phyloP scores from a whole-genome alignment of 1,139 yeast species.

The Zygosaccharomyces sapae region DNA sequence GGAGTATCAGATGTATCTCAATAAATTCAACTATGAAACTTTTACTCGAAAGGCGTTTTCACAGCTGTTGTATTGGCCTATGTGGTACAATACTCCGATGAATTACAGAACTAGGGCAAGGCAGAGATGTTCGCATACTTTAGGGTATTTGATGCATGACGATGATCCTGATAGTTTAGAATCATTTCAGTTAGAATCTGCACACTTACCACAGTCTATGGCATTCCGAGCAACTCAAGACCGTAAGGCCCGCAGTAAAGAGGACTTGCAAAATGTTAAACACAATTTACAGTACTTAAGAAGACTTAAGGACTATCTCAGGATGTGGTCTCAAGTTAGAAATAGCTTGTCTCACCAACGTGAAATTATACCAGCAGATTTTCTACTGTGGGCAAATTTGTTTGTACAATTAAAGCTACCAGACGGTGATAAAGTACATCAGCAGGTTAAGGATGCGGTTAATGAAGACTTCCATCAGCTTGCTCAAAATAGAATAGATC shows the following conservation, averaged over 20 bases:
- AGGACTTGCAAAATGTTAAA: slow-evolving; percentile 48
- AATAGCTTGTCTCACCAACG: slow-evolving; percentile 10
- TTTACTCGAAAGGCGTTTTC: slow-evolving; percentile 61
- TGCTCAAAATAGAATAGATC: slow-evolving; percentile 7
- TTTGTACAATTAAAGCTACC: slow-evolving; percentile 29
- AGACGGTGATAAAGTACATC: slow-evolving; percentile 21
- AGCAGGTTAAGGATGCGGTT: slow-evolving; percentile 16
- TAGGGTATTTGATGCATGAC: slow-evolving; percentile 22
- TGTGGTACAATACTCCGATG: slow-evolving; percentile 77
- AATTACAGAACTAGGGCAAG: slow-evolving; percentile 48
- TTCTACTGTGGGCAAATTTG: slow-evolving; percentile 28
- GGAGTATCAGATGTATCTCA: slow-evolving; percentile 58
- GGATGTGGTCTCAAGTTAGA: slow-evolving; percentile 22
- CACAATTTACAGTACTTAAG: slow-evolving; percentile 40
- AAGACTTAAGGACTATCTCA: slow-evolving; percentile 19
- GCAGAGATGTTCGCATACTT: slow-evolving; percentile 40
- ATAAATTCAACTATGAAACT: slow-evolving; percentile 58
- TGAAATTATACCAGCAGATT: slow-evolving; percentile 18
- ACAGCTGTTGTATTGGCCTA: slow-evolving; percentile 67
- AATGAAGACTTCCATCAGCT: slow-evolving; percentile 14
- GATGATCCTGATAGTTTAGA: slow-evolving; percentile 21
- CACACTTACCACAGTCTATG: slow-evolving; percentile 30
- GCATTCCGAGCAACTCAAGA: slow-evolving; percentile 26
- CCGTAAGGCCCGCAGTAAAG: slow-evolving; percentile 20
- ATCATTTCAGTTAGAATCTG: slow-evolving; percentile 17